Evolutionary conservation across 2,329 filamentous ascomycete species (phyloP).

Genomic region (Calonectria pauciramosa): DNA sequence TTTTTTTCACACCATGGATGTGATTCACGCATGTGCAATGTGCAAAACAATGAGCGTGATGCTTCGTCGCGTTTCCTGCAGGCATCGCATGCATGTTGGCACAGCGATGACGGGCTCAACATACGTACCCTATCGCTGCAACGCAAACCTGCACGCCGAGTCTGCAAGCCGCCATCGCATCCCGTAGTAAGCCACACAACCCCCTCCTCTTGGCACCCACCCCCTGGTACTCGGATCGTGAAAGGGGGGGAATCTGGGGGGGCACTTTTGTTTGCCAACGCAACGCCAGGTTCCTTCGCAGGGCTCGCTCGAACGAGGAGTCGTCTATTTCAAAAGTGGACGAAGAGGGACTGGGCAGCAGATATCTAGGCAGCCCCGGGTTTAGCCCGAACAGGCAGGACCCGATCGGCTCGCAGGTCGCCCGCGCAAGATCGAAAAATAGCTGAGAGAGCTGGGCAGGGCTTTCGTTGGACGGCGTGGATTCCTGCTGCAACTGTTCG

Average conservation of each 20-base stretch:
- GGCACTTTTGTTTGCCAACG: background rate
- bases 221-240: background rate
- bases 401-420: background rate
- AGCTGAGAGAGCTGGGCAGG: background rate
- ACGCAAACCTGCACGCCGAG: conserved; percentile 9
- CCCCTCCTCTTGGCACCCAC: background rate
- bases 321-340: background rate
- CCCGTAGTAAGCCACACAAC: background rate
- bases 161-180: background rate
- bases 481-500: background rate
- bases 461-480: background rate
- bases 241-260: background rate
- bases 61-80: background rate
- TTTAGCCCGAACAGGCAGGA: background rate
- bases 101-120: background rate
- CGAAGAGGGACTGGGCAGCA: background rate
- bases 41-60: background rate
- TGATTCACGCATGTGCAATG: background rate
- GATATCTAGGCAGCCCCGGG: background rate
- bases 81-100: conserved; percentile 14
- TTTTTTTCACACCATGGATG: too few species aligned
- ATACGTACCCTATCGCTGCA: background rate
- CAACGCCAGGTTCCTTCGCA: background rate
- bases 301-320: background rate
- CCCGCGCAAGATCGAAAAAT: background rate